phyloP scores from a whole-genome alignment of 1,139 yeast species.

The Lodderomyces pseudojiufengensis region DNA sequence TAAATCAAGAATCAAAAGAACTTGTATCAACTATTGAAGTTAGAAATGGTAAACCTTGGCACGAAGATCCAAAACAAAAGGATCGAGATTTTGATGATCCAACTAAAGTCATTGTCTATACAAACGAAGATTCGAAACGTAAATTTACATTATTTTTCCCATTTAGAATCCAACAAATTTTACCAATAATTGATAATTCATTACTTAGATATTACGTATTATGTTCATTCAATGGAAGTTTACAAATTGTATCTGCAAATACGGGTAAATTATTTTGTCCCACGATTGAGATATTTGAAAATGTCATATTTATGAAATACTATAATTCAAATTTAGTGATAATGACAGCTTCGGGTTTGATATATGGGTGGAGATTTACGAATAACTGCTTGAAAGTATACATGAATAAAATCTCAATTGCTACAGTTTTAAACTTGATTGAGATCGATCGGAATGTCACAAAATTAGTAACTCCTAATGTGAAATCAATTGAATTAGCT shows the following conservation, averaged over 20 bases:
- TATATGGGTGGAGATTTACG: slow-evolving; percentile 47
- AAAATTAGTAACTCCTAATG: slow-evolving; percentile 22
- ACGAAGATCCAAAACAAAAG: slow-evolving; percentile 26
- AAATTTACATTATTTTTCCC: slow-evolving; percentile 37
- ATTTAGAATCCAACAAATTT: slow-evolving; percentile 39
- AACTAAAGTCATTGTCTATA: slow-evolving; percentile 33
- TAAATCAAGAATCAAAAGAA: slow-evolving; percentile 5
- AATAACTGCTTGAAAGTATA: slow-evolving; percentile 22
- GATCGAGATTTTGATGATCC: slow-evolving; percentile 46
- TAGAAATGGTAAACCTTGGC: slow-evolving; percentile 45
- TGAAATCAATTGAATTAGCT: slow-evolving; percentile 29
- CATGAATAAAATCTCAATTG: slow-evolving; percentile 44
- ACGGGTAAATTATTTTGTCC: slow-evolving; percentile 51
- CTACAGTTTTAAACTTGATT: slow-evolving; percentile 44
- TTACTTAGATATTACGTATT: slow-evolving; percentile 44
- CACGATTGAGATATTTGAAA: slow-evolving; percentile 57
- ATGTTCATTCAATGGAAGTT: slow-evolving; percentile 66
- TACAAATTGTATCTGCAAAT: slow-evolving; percentile 68
- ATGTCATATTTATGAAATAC: slow-evolving; percentile 50
- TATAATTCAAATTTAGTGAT: slow-evolving; percentile 54
- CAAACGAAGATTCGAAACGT: slow-evolving; percentile 20
- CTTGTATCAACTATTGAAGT: slow-evolving; percentile 31
- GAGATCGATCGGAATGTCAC: slow-evolving; percentile 5
- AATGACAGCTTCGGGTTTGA: slow-evolving; percentile 44
- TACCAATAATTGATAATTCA: slow-evolving; percentile 23